Conservation (phyloP, 164 flowering plant genomes). For the Stephania japonica region DNA sequence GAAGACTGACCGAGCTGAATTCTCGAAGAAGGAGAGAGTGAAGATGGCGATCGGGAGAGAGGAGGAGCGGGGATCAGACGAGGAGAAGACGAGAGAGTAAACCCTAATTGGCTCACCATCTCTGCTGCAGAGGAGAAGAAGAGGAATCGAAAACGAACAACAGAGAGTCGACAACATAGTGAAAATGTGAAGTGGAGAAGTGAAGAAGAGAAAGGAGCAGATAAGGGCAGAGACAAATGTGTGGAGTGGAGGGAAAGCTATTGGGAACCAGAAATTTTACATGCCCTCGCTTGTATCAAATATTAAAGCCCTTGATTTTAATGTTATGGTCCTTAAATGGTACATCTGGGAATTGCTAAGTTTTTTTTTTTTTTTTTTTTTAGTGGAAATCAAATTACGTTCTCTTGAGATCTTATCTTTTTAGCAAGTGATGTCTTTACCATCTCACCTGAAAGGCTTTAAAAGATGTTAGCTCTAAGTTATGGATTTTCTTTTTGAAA, state of each 20-base stretch:
- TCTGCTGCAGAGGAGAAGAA: not conserved
- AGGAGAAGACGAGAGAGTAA: conserved; percentile 20
- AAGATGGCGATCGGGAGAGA: conserved; percentile 15
- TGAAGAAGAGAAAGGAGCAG: not conserved
- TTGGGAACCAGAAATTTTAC: no score
- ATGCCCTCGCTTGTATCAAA: no score
- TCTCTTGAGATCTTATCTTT: no score
- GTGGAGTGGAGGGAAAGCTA: not conserved
- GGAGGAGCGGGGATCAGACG: conserved; percentile 10
- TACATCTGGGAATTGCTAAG: no score
- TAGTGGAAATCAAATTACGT: no score
- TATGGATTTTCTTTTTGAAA: no score
- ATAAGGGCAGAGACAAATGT: not conserved
- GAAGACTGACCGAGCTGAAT: not conserved
- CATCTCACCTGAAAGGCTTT: no score
- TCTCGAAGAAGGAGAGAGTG: not conserved
- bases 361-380: no score
- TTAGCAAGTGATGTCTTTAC: no score
- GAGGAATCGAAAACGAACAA: not conserved
- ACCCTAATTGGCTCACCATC: conserved; percentile 24
- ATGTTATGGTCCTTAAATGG: no score
- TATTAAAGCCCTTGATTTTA: no score
- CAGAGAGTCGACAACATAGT: not conserved
- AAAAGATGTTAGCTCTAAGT: no score
- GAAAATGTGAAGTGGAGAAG: not conserved